Evolutionary conservation across 2,329 filamentous ascomycete genomes (phyloP).

Genomic region (Didymella arachidicola): DNA sequence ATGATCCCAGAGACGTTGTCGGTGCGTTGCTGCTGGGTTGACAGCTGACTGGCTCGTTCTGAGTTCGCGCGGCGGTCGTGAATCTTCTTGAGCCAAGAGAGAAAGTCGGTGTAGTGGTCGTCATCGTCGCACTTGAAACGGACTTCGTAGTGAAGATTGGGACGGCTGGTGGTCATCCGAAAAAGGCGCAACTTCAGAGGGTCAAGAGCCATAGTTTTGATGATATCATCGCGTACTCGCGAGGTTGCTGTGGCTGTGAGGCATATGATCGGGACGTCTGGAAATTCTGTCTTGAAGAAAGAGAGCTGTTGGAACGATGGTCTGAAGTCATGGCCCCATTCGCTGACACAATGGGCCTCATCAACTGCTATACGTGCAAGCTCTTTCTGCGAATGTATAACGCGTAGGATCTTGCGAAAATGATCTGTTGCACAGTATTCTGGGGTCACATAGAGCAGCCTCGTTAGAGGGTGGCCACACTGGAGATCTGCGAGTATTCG

Average conservation of each 20-base stretch:
- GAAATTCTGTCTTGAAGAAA: slow-evolving; percentile 84
- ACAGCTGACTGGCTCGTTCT: slow-evolving; percentile 65
- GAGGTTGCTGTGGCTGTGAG: slow-evolving; percentile 90
- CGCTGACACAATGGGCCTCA: slow-evolving; percentile 95
- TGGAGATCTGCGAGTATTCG: slow-evolving; percentile 81
- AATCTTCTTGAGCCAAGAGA: slow-evolving; percentile 77
- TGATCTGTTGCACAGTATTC: slow-evolving; percentile 81
- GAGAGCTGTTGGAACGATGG: slow-evolving; percentile 85
- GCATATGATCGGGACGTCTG: slow-evolving; percentile 88
- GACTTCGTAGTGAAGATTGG: slow-evolving; percentile 90
- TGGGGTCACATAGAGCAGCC: slow-evolving; percentile 91
- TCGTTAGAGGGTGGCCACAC: slow-evolving; percentile 82
- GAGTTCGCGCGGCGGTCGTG: slow-evolving; percentile 71
- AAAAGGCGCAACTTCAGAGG: slow-evolving; percentile 72
- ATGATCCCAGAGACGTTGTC: slow-evolving; percentile 79
- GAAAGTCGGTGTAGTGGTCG: slow-evolving; percentile 76
- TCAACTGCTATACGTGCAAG: slow-evolving; percentile 90
- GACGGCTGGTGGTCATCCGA: slow-evolving; percentile 81
- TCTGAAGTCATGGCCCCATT: slow-evolving; percentile 99
- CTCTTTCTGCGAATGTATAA: slow-evolving; percentile 81
- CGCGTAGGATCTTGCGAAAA: slow-evolving; percentile 76
- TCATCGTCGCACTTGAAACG: slow-evolving; percentile 80
- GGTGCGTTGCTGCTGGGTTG: slow-evolving; percentile 58
- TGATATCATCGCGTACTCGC: slow-evolving; percentile 82
- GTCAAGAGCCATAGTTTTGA: slow-evolving; percentile 75